Evolutionary conservation across 139 green algal species (phyloP), one percentile per base, ranked within the genome.

Genomic region (Monoraphidium neglectum): DNA sequence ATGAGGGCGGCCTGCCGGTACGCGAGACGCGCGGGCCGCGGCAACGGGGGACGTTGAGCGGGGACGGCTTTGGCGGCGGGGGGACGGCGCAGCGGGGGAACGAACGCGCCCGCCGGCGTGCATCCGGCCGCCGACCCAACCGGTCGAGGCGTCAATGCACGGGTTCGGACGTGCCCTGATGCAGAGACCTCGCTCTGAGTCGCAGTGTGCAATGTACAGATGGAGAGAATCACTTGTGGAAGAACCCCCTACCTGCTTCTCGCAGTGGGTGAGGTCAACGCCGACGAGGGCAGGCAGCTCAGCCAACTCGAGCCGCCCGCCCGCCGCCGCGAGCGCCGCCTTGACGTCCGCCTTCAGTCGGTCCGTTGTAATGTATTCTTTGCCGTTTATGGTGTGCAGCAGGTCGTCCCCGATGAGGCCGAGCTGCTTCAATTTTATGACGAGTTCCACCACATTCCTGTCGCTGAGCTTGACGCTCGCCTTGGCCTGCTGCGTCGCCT

Each of bases 381-480:
- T 87, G 30, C 94, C 94, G 75, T 94, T 96, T 8, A 92, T 83
- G 49, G 89, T 97, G 77, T 97, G 86, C 49, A 97, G 86, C 70
- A 98, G 73, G 13, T 92, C 88, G n/a, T 91, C 85, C 0, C 87
- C 88, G 38, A 97, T 63, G 35, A 96, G 68, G 24, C 90, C 89
- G 26, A 94, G 79, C 64, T 88, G 64, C 69, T 93, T 90, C 1
- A 98, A 82, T 79, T 97, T 97, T 74, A 81, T 91, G 2, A 98
- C 83, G 30, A 98, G 78, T 79, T 98, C 94, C 23, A 98, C 87
- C 5, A 96, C 86, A 65, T 97, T 98, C 32, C 93, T 79, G 51
- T 98, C 94, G 2, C 85, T 93, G 1, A 98, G 82, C 23, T 88
- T 79, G 0, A 84, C 76, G 74, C 94, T 74, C 3, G 85, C 86